phyloP scores from a whole-genome alignment of 331 rosid species.

The Rosa hybrid region DNA sequence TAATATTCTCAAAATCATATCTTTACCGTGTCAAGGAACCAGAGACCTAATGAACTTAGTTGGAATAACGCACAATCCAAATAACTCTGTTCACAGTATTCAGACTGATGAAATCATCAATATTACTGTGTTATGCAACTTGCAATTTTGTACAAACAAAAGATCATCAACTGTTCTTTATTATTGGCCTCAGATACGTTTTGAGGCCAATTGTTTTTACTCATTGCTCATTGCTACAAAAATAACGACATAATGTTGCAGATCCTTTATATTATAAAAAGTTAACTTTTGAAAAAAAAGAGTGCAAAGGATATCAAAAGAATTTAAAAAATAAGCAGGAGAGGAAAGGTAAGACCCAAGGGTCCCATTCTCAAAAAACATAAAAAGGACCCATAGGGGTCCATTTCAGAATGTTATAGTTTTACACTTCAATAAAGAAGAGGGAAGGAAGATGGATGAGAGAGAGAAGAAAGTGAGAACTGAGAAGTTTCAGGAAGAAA shows the following conservation, averaged over 20 bases:
- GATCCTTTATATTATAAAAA: neutral
- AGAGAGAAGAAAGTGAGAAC: neutral
- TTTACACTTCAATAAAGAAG: neutral
- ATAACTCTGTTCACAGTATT: neutral
- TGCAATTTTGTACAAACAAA: neutral
- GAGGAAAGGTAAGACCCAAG: neutral
- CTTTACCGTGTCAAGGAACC: conserved; percentile 52
- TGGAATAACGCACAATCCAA: neutral
- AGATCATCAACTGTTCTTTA: neutral
- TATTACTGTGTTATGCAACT: neutral
- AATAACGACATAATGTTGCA: neutral
- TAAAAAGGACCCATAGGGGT: too few relatives aligned
- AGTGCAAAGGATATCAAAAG: neutral
- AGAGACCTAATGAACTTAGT: conserved; percentile 7
- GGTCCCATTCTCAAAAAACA: too few relatives aligned
- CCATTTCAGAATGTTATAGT: too few relatives aligned
- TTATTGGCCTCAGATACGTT: neutral
- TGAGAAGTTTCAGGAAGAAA: neutral
- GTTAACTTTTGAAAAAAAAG: neutral
- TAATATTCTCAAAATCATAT: conserved; percentile 63
- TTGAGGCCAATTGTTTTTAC: neutral
- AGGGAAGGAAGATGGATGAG: neutral
- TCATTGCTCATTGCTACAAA: neutral
- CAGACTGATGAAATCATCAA: neutral
- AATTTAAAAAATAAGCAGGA: neutral